A percentile compares a stretch with the other conserved stretches of the same genome.
These are phyloP conservation scores for Globisporangium irregulare DNA, from an alignment of 352 stramenopile species.

Conservation along the genomic window DNA sequence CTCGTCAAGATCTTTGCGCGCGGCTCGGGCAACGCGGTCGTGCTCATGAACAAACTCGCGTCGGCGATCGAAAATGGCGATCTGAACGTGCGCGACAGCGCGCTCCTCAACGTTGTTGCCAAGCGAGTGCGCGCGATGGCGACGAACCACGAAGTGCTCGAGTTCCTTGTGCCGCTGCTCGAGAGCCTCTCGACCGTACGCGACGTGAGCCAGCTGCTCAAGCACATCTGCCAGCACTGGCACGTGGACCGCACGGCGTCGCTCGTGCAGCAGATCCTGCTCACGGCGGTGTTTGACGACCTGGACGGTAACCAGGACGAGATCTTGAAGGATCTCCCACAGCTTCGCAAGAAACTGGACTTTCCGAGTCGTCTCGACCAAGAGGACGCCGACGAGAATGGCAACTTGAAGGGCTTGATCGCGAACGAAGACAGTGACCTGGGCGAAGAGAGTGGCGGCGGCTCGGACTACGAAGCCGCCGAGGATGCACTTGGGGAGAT, in stretches of 20 bases:
- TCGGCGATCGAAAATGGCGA: slow-evolving; percentile 70
- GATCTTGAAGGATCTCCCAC: slow-evolving; percentile 56
- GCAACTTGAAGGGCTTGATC: slow-evolving; percentile 72
- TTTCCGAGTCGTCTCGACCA: slow-evolving; percentile 78
- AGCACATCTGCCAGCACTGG: slow-evolving; percentile 61
- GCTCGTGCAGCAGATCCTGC: slow-evolving; percentile 72
- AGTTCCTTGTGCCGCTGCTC: slow-evolving; percentile 62
- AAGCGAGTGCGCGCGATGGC: slow-evolving; percentile 26
- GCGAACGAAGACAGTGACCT: slow-evolving; percentile 64
- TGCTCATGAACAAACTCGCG: slow-evolving; percentile 76
- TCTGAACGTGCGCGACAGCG: slow-evolving; percentile 50
- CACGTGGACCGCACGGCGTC: slow-evolving; percentile 47
- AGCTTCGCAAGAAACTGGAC: slow-evolving; percentile 57
- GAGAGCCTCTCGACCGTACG: slow-evolving; percentile 73
- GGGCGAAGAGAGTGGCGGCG: slow-evolving; percentile 47
- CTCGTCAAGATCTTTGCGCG: slow-evolving; percentile 69
- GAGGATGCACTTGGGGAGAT: slow-evolving; percentile 26
- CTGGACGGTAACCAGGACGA: slow-evolving; percentile 81
- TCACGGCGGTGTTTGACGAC: slow-evolving; percentile 78
- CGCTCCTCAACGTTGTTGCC: slow-evolving; percentile 29
- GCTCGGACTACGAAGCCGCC: slow-evolving; percentile 26
- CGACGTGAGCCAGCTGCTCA: slow-evolving; percentile 63
- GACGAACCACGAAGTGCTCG: slow-evolving; percentile 60
- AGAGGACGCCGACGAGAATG: slow-evolving; percentile 80
- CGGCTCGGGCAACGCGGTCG: slow-evolving; percentile 49